Conservation (phyloP, 1,284 basidiomycete species). For the Papiliotrema flavescens region DNA sequence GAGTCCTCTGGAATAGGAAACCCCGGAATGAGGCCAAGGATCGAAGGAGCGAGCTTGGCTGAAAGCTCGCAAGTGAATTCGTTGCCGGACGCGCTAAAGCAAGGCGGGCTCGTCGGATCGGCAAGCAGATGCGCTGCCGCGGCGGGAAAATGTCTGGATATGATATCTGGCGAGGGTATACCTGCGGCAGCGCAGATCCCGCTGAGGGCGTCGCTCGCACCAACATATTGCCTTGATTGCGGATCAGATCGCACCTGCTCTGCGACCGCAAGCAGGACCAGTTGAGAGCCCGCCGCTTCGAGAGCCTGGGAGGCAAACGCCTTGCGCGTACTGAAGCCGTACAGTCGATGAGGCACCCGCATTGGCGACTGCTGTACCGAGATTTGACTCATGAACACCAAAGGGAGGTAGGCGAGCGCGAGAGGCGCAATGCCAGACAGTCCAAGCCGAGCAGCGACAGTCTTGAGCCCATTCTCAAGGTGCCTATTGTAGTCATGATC, state of each 20-base stretch:
- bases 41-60: neutral
- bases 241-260: neutral
- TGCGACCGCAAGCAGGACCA: conserved; percentile 10
- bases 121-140: conserved; percentile 23
- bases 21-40: neutral
- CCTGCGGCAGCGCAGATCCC: conserved; percentile 29
- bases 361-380: conserved; percentile 56
- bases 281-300: conserved; percentile 14
- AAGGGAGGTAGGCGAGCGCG: conserved; percentile 73
- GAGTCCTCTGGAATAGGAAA: neutral
- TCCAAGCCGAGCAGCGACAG: conserved; percentile 67
- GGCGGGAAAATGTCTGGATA: conserved; percentile 16
- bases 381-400: conserved; percentile 53
- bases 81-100: neutral
- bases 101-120: neutral
- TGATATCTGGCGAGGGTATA: conserved; percentile 4
- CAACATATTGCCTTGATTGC: neutral
- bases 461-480: conserved; percentile 62
- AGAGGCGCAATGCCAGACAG: conserved; percentile 62
- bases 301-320: conserved; percentile 26
- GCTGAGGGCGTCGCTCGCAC: conserved; percentile 14
- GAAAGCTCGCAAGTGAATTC: neutral
- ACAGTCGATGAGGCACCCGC: conserved; percentile 62
- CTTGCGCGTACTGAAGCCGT: conserved; percentile 32
- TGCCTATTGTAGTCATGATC: conserved; percentile 55